Evolutionary conservation across 176 grass and related monocot genomes (phyloP), one percentile per base, ranked within the genome.

Genomic region (Typha latifolia): DNA sequence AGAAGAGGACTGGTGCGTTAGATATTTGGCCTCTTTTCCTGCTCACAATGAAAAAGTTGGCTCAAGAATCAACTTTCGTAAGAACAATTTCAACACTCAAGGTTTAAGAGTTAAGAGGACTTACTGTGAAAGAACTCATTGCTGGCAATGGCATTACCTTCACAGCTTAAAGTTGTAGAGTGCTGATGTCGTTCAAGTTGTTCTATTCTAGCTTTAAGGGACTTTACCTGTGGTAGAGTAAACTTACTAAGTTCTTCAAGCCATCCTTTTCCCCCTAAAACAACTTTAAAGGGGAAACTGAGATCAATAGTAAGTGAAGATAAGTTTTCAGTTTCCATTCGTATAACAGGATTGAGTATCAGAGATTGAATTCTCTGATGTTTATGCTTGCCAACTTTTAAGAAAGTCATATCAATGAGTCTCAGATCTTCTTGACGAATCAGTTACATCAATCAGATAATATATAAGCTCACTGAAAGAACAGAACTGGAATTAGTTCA

Each of bases 201-300:
- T 66, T 48, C 53, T 51, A 97, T 63, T 76, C 48, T 93, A 69
- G 71, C 70, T 84, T 89, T 97, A 76, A 97, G 94, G 47, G 9
- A 47, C 63, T 72, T 86, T 73, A 97, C 89, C 94, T 97, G 72
- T 63, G 68, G 53, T 51, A 15, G 26, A 31, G 26, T 49, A 50
- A 59, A 59, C 53, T 7, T 57, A 57, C n/a, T 19, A 9, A 59
- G 20, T 59, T n/a, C 16, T 59, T 22, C 53, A 59, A 59, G 53
- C 20, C 53, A 59, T 11, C 6, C 53, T 19, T 57, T 43, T 1
- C 53, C 15, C 5, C 3, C 14, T 57, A 66, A 49, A 77, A 61
- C 66, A 67, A 69, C 68, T 78, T 78, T 49, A 23, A 61, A 77
- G 56, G 12, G 13, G 34, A 66, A 43, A 32, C 15, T 15, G 16